phyloP scores from a whole-genome alignment of 306 rosid species.

The Fragaria vesca region DNA sequence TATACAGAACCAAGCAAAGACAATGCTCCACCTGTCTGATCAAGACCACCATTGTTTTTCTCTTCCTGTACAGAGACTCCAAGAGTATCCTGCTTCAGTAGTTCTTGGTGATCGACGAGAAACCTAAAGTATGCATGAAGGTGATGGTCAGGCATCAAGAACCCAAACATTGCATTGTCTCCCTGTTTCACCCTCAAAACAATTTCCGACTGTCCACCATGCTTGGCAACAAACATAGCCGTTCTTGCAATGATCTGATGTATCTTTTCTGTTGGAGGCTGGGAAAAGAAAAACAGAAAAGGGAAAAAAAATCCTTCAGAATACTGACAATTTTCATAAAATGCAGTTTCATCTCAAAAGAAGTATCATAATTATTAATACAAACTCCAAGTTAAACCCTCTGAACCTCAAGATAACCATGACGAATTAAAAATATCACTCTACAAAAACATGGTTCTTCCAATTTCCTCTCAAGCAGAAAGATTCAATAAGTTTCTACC shows the following conservation, averaged over 20 bases:
- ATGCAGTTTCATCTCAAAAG: conserved; percentile 20
- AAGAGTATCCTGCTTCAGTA: conserved; percentile 42
- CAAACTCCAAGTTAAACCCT: conserved; percentile 21
- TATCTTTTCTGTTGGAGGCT: conserved; percentile 83
- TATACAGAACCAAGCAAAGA: conserved; percentile 86
- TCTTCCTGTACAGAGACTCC: conserved; percentile 40
- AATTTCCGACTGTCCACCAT: conserved; percentile 87
- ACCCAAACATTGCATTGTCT: conserved; percentile 85
- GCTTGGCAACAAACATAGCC: conserved; percentile 65
- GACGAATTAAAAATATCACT: conserved; percentile 64
- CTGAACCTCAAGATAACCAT: conserved; percentile 38
- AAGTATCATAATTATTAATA: conserved; percentile 11
- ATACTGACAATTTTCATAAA: conserved; percentile 22
- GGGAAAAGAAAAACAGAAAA: conserved; percentile 35
- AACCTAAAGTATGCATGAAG: conserved; percentile 78
- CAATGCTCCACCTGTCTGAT: conserved; percentile 72
- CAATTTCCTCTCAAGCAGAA: conserved; percentile 52
- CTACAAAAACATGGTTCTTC: conserved; percentile 54
- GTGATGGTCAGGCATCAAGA: conserved; percentile 82
- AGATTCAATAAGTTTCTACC: conserved; percentile 59
- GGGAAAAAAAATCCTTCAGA: conserved; percentile 22
- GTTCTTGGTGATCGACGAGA: conserved; percentile 76
- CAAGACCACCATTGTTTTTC: conserved; percentile 36
- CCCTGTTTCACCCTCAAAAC: conserved; percentile 91
- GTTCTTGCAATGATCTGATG: conserved; percentile 90